Evolutionary conservation across 2,329 filamentous ascomycete species (phyloP).

Genomic region (Penicillium griseofulvum): DNA sequence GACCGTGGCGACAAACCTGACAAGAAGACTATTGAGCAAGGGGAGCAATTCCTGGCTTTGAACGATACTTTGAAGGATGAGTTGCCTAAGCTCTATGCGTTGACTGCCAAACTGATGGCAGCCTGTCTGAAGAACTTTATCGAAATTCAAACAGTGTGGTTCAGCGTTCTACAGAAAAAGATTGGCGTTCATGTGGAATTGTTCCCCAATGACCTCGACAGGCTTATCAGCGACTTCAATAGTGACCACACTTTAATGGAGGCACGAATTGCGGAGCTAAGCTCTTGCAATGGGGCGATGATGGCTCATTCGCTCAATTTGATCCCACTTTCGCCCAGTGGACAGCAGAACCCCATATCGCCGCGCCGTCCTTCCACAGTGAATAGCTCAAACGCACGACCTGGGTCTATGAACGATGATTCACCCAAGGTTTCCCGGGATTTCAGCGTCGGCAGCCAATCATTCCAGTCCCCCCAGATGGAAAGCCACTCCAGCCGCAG

Average conservation of each 20-base stretch:
- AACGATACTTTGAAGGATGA: conserved; percentile 94
- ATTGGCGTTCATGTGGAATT: conserved; percentile 71
- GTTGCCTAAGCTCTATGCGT: conserved; percentile 74
- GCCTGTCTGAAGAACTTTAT: conserved; percentile 81
- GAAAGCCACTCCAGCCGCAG: conserved; percentile 29
- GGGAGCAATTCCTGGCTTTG: conserved; percentile 84
- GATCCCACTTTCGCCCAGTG: conserved; percentile 57
- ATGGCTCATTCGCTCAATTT: conserved; percentile 59
- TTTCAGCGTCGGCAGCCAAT: conserved; percentile 65
- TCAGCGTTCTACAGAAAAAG: conserved; percentile 77
- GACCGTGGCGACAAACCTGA: conserved; percentile 82
- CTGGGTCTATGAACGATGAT: conserved; percentile 62
- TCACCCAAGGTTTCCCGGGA: conserved; percentile 65
- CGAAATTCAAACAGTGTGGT: conserved; percentile 80
- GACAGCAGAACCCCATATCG: conserved; percentile 32
- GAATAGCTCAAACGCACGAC: conserved; percentile 55
- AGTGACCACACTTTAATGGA: conserved; percentile 76
- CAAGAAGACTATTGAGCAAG: conserved; percentile 76
- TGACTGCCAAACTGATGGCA: conserved; percentile 81
- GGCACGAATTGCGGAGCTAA: conserved; percentile 66
- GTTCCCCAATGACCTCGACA: conserved; percentile 63
- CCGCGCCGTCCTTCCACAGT: conserved; percentile 51
- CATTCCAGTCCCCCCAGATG: conserved; percentile 59
- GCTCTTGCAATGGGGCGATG: conserved; percentile 72
- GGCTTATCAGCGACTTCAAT: conserved; percentile 75